A percentile compares a stretch with the other conserved stretches of the same genome.
Evolutionary conservation across 805 yeast genomes (phyloP).

Genomic region (Teunomyces cretensis): DNA sequence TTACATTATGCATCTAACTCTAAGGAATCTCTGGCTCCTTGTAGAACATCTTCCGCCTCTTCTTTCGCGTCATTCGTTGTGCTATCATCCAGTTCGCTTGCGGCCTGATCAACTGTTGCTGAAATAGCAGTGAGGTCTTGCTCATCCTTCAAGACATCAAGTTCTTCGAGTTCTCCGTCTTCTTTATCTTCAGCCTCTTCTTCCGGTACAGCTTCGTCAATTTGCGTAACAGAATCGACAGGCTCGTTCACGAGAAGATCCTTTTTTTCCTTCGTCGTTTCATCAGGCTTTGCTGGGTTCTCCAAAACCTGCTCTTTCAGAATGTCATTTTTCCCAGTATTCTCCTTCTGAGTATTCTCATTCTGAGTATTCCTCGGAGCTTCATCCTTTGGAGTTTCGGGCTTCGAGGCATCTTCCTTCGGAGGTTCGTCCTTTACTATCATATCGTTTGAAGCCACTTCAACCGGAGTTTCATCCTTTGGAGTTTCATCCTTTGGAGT

Average conservation of each 20-base stretch:
- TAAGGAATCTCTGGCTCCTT: neutral
- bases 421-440: slow-evolving; percentile 4
- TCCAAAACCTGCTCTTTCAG: too few species aligned
- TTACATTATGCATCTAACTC: slow-evolving; percentile 1
- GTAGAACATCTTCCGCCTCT: slow-evolving; percentile 5
- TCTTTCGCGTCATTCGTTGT: slow-evolving; percentile 2
- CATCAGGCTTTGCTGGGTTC: too few species aligned
- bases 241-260: too few species aligned
- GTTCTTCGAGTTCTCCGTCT: neutral
- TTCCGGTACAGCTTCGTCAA: neutral
- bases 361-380: too few species aligned
- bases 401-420: too few species aligned
- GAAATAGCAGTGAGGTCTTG: neutral
- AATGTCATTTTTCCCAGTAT: too few species aligned
- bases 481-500: slow-evolving; percentile 3
- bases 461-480: slow-evolving; percentile 1
- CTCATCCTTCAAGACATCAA: neutral
- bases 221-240: too few species aligned
- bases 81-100: neutral
- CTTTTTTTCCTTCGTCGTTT: too few species aligned
- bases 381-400: neutral
- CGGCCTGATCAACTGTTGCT: slow-evolving; percentile 1
- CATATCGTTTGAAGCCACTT: neutral
- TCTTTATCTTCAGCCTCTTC: neutral
- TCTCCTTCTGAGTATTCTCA: too few species aligned